Conservation (phyloP, 345 rosid genomes). For the Eucalyptus cloeziana region DNA sequence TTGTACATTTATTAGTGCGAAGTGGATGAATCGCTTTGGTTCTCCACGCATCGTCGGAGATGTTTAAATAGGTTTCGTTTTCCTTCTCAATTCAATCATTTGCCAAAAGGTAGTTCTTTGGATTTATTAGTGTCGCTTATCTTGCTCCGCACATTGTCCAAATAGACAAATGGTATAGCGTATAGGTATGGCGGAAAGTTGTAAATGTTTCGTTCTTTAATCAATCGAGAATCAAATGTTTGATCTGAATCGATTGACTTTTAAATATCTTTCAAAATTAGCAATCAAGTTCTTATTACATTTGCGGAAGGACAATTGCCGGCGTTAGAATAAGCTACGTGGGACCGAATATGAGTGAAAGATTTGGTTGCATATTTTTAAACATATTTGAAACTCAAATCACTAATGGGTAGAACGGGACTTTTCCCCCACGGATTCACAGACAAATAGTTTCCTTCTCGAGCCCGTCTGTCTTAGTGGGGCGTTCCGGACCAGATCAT, state of each 20-base stretch:
- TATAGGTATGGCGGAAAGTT: neutral
- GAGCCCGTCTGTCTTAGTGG: neutral
- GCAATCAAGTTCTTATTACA: neutral
- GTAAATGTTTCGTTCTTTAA: neutral
- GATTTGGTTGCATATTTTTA: neutral
- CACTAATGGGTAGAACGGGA: neutral
- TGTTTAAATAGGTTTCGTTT: neutral
- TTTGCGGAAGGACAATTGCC: neutral
- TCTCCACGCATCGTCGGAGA: neutral
- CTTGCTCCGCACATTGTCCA: neutral
- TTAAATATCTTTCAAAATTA: neutral
- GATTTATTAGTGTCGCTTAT: neutral
- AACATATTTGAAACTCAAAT: neutral
- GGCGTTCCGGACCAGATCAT: neutral
- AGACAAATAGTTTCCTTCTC: neutral
- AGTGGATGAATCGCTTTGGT: neutral
- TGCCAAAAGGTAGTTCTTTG: neutral
- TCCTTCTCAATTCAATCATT: neutral
- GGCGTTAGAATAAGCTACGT: accelerated
- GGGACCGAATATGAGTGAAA: neutral
- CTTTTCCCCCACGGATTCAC: neutral
- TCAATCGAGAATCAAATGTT: neutral
- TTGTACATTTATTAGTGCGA: neutral
- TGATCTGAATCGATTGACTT: neutral
- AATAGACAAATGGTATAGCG: neutral